These are phyloP conservation scores for Pythium myriotylum DNA, from an alignment of 352 stramenopile genomes.

Conservation along the genomic window DNA sequence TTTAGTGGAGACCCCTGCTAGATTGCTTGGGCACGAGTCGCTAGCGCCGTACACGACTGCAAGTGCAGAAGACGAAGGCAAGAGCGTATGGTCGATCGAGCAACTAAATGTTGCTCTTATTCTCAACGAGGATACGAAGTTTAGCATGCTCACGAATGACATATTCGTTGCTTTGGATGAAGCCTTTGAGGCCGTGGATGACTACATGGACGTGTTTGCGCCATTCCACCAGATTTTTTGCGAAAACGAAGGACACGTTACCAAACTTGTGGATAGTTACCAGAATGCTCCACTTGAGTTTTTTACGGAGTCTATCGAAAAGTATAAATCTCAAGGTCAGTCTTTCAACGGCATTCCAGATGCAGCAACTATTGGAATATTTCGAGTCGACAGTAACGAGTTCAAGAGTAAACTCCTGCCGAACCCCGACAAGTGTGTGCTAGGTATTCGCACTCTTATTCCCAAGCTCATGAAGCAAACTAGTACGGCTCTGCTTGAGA, in stretches of 20 bases:
- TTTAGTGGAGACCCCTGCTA: conserved; percentile 87
- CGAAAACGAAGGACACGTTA: conserved; percentile 83
- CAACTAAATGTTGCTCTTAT: conserved; percentile 81
- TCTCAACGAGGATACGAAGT: conserved; percentile 82
- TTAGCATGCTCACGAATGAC: conserved; percentile 81
- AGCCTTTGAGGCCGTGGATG: conserved; percentile 76
- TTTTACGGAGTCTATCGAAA: conserved; percentile 82
- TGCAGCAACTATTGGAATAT: conserved; percentile 89
- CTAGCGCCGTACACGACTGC: conserved; percentile 79
- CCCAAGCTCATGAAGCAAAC: conserved; percentile 91
- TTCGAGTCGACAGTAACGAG: conserved; percentile 86
- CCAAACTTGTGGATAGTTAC: conserved; percentile 67
- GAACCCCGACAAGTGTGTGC: conserved; percentile 87
- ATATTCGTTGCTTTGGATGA: conserved; percentile 85
- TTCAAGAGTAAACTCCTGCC: conserved; percentile 91
- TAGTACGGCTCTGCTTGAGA: conserved; percentile 77
- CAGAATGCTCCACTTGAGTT: conserved; percentile 71
- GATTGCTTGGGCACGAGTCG: conserved; percentile 80
- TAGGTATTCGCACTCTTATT: conserved; percentile 78
- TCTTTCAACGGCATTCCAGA: conserved; percentile 88
- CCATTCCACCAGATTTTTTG: conserved; percentile 87
- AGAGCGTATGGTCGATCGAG: conserved; percentile 78
- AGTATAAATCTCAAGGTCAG: conserved; percentile 76
- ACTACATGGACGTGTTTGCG: conserved; percentile 90
- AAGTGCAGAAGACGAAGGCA: conserved; percentile 83